Evolutionary conservation across 176 grass and related monocot genomes (phyloP).

Genomic region (Coix lacrymajobi): DNA sequence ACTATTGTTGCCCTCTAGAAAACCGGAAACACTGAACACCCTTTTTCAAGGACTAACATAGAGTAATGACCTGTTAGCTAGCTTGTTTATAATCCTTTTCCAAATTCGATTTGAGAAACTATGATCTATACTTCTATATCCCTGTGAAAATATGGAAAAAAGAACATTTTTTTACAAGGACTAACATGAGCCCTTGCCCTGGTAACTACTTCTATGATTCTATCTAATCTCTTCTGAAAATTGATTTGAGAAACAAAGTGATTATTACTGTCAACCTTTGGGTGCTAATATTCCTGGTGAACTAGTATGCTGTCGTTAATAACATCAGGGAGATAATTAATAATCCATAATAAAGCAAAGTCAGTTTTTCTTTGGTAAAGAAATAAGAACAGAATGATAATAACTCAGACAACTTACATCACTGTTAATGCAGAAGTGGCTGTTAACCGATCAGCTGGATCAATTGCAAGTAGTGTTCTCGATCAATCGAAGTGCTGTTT

Average conservation of each 20-base stretch:
- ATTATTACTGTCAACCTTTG: neutral
- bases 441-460: conserved; percentile 72
- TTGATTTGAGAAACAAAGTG: neutral
- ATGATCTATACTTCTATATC: neutral
- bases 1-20: neutral
- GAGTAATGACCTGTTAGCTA: neutral
- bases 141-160: neutral
- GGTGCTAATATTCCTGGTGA: neutral
- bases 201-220: neutral
- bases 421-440: conserved; percentile 64
- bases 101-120: neutral
- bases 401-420: conserved; percentile 60
- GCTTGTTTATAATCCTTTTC: neutral
- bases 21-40: neutral
- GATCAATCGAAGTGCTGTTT: conserved; percentile 70
- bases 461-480: conserved; percentile 74
- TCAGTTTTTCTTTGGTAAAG: conserved; percentile 4
- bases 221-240: neutral
- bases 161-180: neutral
- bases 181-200: neutral
- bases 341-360: neutral
- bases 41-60: neutral
- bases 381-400: conserved; percentile 1
- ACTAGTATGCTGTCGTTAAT: neutral
- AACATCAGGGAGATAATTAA: neutral